Percentiles rank a stretch among this genome's conserved stretches.
Conservation (phyloP, 1,139 yeast genomes). For the Kluyveromyces marxianus region DNA sequence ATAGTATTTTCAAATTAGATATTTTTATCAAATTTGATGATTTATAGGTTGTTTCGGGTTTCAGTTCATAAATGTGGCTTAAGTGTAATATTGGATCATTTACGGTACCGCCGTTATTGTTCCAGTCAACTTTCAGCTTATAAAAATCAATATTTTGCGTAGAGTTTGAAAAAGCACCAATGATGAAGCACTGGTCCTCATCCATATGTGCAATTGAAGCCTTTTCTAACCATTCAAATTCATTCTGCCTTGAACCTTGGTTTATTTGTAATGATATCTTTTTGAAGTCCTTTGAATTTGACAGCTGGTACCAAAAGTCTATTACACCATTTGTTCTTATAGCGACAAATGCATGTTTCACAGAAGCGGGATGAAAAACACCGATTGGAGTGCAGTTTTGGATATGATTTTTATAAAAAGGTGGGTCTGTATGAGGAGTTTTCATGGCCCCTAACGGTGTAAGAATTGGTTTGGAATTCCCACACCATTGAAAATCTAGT, state of each 20-base stretch:
- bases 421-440: constrained; percentile 20
- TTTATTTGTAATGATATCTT: constrained; percentile 27
- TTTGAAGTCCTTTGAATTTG: constrained; percentile 31
- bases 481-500: constrained; percentile 30
- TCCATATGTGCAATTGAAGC: constrained; percentile 29
- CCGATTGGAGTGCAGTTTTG: constrained; percentile 30
- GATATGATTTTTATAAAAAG: constrained; percentile 25
- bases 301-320: constrained; percentile 32
- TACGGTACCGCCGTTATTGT: constrained; percentile 20
- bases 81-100: constrained; percentile 28
- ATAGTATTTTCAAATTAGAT: constrained; percentile 21
- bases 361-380: constrained; percentile 30
- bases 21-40: constrained; percentile 21
- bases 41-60: constrained; percentile 20
- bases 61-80: constrained; percentile 20
- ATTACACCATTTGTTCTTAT: constrained; percentile 30
- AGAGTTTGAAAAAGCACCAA: constrained; percentile 25
- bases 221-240: constrained; percentile 27
- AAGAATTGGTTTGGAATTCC: constrained; percentile 28
- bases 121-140: constrained; percentile 29
- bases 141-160: constrained; percentile 23
- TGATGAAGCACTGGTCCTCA: constrained; percentile 27
- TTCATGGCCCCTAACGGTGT: constrained; percentile 28
- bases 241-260: constrained; percentile 21
- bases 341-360: constrained; percentile 31